These are phyloP conservation scores for Zygosaccharomyces lentus DNA, from an alignment of 805 yeast genomes.

Conservation along the genomic window DNA sequence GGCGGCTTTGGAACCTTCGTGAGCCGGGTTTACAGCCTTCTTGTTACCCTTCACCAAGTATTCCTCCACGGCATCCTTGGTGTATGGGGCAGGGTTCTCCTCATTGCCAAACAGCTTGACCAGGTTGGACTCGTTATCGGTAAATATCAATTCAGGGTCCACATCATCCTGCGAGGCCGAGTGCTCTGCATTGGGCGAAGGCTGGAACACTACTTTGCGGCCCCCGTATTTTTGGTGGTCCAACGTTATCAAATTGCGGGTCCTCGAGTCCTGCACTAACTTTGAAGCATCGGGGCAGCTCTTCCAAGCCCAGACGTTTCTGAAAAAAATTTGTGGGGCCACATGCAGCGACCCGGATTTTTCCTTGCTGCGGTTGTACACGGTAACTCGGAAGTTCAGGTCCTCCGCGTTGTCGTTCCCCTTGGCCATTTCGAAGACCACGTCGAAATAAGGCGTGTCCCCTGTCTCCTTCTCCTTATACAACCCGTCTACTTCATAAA, in stretches of 20 bases:
- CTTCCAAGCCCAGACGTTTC: conserved; percentile 96
- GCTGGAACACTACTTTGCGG: conserved; percentile 66
- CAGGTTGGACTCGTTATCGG: conserved; percentile 85
- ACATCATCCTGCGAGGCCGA: conserved; percentile 45
- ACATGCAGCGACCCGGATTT: conserved; percentile 86
- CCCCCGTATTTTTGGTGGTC: conserved; percentile 67
- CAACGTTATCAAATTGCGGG: conserved; percentile 49
- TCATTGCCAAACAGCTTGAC: conserved; percentile 59
- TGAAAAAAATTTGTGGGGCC: conserved; percentile 74
- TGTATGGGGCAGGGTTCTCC: conserved; percentile 52
- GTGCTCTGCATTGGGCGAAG: conserved; percentile 52
- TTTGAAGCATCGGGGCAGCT: conserved; percentile 49
- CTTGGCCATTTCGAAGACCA: conserved; percentile 86
- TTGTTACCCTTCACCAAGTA: conserved; percentile 53
- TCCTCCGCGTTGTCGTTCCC: conserved; percentile 77
- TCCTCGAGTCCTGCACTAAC: conserved; percentile 36
- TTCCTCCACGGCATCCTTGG: conserved; percentile 91
- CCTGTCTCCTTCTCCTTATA: conserved; percentile 49
- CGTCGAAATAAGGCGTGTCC: conserved; percentile 76
- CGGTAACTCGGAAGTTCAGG: conserved; percentile 76
- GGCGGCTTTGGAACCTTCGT: conserved; percentile 74
- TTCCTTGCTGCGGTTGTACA: conserved; percentile 68
- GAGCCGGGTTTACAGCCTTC: conserved; percentile 64
- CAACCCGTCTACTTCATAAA: conserved; percentile 68
- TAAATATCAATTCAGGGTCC: conserved; percentile 72